Percentiles rank a stretch among this genome's conserved stretches.
Evolutionary conservation across 176 grass and related monocot species (phyloP).

Genomic region (Bonia amplexicaulis): DNA sequence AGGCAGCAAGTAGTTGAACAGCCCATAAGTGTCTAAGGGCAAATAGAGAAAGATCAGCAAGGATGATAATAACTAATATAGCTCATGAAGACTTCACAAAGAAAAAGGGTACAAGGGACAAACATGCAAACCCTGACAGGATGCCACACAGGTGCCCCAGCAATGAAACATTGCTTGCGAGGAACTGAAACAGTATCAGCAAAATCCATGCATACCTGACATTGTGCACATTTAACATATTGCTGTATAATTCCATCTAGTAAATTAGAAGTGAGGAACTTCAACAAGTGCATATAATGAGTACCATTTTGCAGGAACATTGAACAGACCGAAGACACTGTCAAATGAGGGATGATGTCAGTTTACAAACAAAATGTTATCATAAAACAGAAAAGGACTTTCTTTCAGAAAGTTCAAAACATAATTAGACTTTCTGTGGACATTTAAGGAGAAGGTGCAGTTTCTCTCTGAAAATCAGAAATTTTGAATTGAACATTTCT

Average conservation of each 20-base stretch:
- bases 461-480: constrained; percentile 6
- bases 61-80: constrained; percentile 19
- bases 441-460: not conserved
- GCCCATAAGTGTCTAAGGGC: constrained; percentile 61
- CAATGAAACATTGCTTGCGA: constrained; percentile 87
- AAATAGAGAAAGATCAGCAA: constrained; percentile 38
- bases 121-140: constrained; percentile 98
- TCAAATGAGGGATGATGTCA: constrained; percentile 27
- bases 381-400: constrained; percentile 1
- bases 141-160: constrained; percentile 93
- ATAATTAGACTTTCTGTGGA: not conserved
- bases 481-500: not conserved
- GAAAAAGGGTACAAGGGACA: constrained; percentile 46
- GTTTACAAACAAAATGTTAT: not conserved
- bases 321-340: constrained; percentile 99
- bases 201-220: constrained; percentile 95
- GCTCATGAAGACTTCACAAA: not conserved
- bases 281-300: not conserved
- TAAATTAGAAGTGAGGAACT: constrained; percentile 26
- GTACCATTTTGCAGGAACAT: constrained; percentile 95
- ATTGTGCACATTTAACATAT: constrained; percentile 14
- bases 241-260: constrained; percentile 12
- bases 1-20: constrained; percentile 85
- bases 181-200: constrained; percentile 84
- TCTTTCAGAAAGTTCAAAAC: not conserved